Evolutionary conservation across 2,329 filamentous ascomycete species (phyloP).

Genomic region (Boeremia lycopersici): DNA sequence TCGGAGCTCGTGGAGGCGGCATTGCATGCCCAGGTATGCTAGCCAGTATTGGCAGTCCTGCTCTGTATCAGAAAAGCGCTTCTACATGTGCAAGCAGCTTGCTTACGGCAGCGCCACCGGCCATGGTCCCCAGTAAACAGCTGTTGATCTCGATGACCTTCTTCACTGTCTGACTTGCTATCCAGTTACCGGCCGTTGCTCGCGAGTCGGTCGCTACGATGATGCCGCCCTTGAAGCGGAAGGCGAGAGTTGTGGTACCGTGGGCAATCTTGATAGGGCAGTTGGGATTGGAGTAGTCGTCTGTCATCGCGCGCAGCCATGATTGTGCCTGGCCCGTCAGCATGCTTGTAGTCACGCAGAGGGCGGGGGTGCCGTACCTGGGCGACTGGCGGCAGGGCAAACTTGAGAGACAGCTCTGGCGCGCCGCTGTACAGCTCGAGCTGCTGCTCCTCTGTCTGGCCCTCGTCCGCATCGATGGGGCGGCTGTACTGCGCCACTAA

Average conservation of each 20-base stretch:
- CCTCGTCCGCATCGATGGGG: constrained; percentile 75
- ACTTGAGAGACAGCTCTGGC: constrained; percentile 85
- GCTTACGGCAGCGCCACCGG: constrained; percentile 86
- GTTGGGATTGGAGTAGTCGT: constrained; percentile 94
- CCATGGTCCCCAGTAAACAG: constrained; percentile 94
- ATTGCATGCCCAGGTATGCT: constrained; percentile 98
- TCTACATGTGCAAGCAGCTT: neutral
- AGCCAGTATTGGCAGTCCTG: constrained; percentile 99
- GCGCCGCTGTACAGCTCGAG: constrained; percentile 71
- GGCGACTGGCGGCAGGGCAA: constrained; percentile 90
- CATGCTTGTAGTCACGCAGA: neutral
- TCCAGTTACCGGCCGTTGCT: constrained; percentile 98
- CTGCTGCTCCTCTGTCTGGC: constrained; percentile 73
- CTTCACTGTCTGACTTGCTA: constrained; percentile 99
- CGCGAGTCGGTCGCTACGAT: constrained; percentile 98
- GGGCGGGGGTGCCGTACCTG: constrained; percentile 64
- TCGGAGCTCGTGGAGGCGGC: constrained; percentile 96
- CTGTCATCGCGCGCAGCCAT: constrained; percentile 95
- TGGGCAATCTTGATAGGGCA: constrained; percentile 99
- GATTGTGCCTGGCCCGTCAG: constrained; percentile 71
- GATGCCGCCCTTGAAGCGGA: constrained; percentile 97
- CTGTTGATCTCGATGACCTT: constrained; percentile 99
- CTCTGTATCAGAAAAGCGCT: constrained; percentile 22
- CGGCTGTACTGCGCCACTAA: constrained; percentile 91
- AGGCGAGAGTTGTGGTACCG: constrained; percentile 96